Base-by-base conservation (phyloP, 352 stramenopile genomes). In the Phytophthora tubulina region DNA sequence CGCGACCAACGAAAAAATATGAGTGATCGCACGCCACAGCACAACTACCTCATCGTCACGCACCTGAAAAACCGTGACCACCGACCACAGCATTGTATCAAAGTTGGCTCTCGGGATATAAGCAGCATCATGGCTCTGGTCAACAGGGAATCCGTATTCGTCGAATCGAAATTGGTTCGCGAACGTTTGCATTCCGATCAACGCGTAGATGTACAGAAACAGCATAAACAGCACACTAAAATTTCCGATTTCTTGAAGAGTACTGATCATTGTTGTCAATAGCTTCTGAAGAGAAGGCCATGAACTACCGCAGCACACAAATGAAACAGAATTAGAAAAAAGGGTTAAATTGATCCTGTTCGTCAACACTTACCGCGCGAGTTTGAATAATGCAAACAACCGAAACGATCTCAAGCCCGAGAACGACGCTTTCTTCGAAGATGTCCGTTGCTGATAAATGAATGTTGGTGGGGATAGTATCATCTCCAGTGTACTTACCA, bases 101-200 rank as follows among this genome's bases (percentile, higher is more conserved):
- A 94, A 93, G 57, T 92, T 93, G 4, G 80, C 73, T 27, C 84
- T 70, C 6, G 81, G 81, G 30, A 90, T 78, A 44, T 86, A 80
- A 30, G 66, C 48, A 32, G 57, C 76, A 45, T 57, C 57, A 15
- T 79, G 45, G 21, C 81, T 70, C 14, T 61, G 63, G 30, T 77
- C 62, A 8, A 90, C 70, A 3, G 80, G 76, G 17, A 73, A 81
- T 1, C 84, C 96, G 21, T 82, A 64, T 13, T 76, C 67, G 48
- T 97, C 90, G 63, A 98, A 98, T 21, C 90, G 89, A 55, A 98
- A 87, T 55, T 92, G 75, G 65, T 98, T 98, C 2, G 91, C 88
- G 59, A 98, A 98, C 9, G 96, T 90, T 66, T 98, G 93, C 87
- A 98, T 96, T 45, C 93, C 93, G 32, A 98, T 86, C 11, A 98